A percentile compares a stretch with the other conserved stretches of the same genome.
phyloP scores from a whole-genome alignment of 805 yeast species.

The Candida corydali region DNA sequence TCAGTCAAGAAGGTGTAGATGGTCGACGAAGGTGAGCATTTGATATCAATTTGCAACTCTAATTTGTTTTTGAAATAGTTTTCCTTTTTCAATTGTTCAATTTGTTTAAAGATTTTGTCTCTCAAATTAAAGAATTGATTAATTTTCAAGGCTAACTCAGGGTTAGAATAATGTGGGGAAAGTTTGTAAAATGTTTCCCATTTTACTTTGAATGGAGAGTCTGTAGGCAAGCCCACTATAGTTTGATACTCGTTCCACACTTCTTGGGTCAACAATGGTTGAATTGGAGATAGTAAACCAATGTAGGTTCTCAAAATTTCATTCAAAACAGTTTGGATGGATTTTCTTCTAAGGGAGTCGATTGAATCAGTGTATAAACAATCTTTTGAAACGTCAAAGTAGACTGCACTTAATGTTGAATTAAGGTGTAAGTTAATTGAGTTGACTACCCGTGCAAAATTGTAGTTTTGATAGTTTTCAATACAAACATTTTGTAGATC shows the following conservation, averaged over 20 bases:
- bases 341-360: slow-evolving; percentile 46
- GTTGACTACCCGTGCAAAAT: slow-evolving; percentile 68
- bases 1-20: slow-evolving; percentile 12
- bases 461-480: slow-evolving; percentile 49
- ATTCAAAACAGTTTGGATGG: slow-evolving; percentile 63
- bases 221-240: slow-evolving; percentile 16
- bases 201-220: slow-evolving; percentile 48
- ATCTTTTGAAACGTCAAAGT: slow-evolving; percentile 86
- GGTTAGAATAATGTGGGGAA: slow-evolving; percentile 32
- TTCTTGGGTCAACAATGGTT: slow-evolving; percentile 85
- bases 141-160: slow-evolving; percentile 41
- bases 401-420: slow-evolving; percentile 70
- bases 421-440: slow-evolving; percentile 69
- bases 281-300: slow-evolving; percentile 71
- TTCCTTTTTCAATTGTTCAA: slow-evolving; percentile 54
- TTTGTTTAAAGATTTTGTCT: slow-evolving; percentile 43
- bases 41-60: slow-evolving; percentile 44
- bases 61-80: slow-evolving; percentile 55
- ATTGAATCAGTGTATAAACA: slow-evolving; percentile 67
- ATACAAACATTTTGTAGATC: slow-evolving; percentile 40
- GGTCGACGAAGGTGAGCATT: neutral
- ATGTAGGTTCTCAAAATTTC: slow-evolving; percentile 58
- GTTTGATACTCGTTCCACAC: slow-evolving; percentile 64
- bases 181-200: slow-evolving; percentile 24
- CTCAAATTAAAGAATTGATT: slow-evolving; percentile 43